A percentile compares a stretch with the other conserved stretches of the same genome.
Evolutionary conservation across 2,329 filamentous ascomycete species (phyloP).

Genomic region (Aspergillus cejpii): DNA sequence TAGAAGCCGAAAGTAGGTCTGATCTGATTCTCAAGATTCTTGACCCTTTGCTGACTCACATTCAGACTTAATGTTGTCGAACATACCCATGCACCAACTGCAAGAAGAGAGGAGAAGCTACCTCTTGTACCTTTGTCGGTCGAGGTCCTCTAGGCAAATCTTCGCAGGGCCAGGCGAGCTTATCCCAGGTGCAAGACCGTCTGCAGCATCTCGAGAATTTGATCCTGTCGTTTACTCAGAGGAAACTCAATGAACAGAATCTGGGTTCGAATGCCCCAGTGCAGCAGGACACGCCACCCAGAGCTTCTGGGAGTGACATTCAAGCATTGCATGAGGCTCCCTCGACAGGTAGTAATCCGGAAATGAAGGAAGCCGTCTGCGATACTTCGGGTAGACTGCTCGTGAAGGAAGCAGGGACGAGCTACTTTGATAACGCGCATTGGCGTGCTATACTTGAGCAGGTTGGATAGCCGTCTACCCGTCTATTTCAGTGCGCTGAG

Average conservation of each 20-base stretch:
- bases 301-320: neutral
- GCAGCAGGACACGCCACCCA: neutral
- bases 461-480: conserved; percentile 18
- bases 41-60: conserved; percentile 1
- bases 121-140: conserved; percentile 31
- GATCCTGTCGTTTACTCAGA: conserved; percentile 31
- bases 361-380: conserved; percentile 11
- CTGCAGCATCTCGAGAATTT: conserved; percentile 35
- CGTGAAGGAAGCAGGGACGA: conserved; percentile 28
- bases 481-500: neutral
- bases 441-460: conserved; percentile 35
- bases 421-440: conserved; percentile 34
- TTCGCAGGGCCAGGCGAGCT: conserved; percentile 22
- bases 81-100: conserved; percentile 33
- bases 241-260: conserved; percentile 16
- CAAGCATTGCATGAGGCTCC: conserved; percentile 8
- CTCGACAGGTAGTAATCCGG: conserved; percentile 7
- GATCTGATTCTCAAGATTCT: neutral
- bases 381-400: conserved; percentile 28
- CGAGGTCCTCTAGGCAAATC: conserved; percentile 29
- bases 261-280: neutral
- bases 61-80: conserved; percentile 32
- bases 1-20: conserved; percentile 31
- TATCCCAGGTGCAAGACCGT: conserved; percentile 30
- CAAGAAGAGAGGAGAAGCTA: conserved; percentile 28